Conservation (phyloP, 352 stramenopile species). For the Phytophthora colocasiae region DNA sequence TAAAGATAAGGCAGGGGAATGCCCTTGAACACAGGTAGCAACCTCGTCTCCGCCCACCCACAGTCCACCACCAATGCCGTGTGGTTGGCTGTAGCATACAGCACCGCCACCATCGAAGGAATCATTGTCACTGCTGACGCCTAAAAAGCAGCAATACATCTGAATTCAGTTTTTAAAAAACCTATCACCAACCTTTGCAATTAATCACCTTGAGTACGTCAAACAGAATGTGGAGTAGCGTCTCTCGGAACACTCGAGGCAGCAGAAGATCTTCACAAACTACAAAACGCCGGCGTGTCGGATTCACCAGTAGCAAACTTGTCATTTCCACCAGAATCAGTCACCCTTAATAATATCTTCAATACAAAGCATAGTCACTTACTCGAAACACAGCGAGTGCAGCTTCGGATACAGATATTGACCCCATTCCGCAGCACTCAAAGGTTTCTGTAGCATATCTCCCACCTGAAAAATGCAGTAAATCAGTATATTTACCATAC, state of each 20-base stretch:
- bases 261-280: conserved; percentile 83
- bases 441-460: conserved; percentile 53
- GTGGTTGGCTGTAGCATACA: conserved; percentile 80
- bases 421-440: conserved; percentile 45
- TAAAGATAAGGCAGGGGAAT: conserved; percentile 79
- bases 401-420: conserved; percentile 66
- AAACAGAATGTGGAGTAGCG: conserved; percentile 71
- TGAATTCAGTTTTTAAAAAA: conserved; percentile 12
- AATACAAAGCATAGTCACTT: conserved; percentile 18
- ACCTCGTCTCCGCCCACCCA: conserved; percentile 72
- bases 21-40: conserved; percentile 86
- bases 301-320: conserved; percentile 77
- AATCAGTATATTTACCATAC: not conserved
- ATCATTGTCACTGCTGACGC: conserved; percentile 71
- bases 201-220: conserved; percentile 59
- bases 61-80: conserved; percentile 85
- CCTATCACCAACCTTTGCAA: not conserved
- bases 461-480: conserved; percentile 43
- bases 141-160: conserved; percentile 12
- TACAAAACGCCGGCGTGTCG: conserved; percentile 74
- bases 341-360: not conserved
- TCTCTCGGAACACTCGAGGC: conserved; percentile 66
- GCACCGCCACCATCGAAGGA: conserved; percentile 62
- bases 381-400: conserved; percentile 78
- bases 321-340: conserved; percentile 3